These are phyloP conservation scores for Leonotis leonurus DNA, from an alignment of 257 asterid genomes.

Conservation along the genomic window DNA sequence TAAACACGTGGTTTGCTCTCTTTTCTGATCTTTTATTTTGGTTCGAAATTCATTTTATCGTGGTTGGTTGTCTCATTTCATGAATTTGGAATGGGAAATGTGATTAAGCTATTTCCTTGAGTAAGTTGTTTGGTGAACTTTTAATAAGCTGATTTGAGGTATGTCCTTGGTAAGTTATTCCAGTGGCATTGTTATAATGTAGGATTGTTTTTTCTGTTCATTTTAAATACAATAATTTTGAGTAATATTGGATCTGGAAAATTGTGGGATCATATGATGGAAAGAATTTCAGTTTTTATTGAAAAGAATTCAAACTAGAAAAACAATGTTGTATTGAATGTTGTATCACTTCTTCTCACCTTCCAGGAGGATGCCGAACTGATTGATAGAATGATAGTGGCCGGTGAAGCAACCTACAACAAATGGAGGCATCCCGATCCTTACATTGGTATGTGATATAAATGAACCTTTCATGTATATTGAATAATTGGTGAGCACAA, in stretches of 20 bases:
- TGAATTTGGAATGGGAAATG: neutral
- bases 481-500: neutral
- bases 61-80: neutral
- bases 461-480: neutral
- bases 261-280: neutral
- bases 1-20: conserved; percentile 55
- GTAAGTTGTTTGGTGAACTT: neutral
- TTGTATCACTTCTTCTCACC: neutral
- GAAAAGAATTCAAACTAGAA: neutral
- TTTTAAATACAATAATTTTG: neutral
- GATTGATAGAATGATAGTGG: conserved; percentile 68
- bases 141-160: neutral
- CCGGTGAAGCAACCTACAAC: conserved; percentile 62
- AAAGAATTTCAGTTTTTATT: neutral
- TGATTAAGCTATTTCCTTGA: neutral
- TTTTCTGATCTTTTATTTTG: neutral
- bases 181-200: neutral
- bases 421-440: conserved; percentile 98
- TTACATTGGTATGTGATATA: conserved; percentile 57
- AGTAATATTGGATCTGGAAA: conserved; percentile 1
- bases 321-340: neutral
- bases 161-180: neutral
- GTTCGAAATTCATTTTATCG: neutral
- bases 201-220: neutral
- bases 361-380: conserved; percentile 78